Evolutionary conservation across 148 eudicot genomes (phyloP).

Genomic region (Tetragonia tetragonoides): DNA sequence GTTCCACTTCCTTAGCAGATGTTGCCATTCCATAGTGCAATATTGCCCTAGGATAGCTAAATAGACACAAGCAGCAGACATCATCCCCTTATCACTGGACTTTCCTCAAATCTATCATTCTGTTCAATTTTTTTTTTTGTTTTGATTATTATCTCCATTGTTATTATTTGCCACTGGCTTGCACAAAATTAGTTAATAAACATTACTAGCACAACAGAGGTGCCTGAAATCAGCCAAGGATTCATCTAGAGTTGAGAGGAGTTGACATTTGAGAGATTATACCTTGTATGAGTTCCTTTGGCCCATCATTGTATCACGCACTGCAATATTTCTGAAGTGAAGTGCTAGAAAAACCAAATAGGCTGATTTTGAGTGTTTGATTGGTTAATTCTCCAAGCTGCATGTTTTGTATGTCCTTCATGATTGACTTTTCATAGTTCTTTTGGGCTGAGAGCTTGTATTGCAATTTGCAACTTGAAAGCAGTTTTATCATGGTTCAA

Average conservation of each 20-base stretch:
- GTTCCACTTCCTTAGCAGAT: not conserved
- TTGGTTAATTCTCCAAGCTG: not conserved
- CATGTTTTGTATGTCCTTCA: not conserved
- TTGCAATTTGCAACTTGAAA: constrained; percentile 16
- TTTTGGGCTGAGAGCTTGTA: constrained; percentile 4
- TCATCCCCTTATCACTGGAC: not conserved
- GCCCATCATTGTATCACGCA: not conserved
- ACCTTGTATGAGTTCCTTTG: not conserved
- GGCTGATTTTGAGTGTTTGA: not conserved
- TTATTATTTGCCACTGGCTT: not conserved
- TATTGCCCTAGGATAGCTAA: not conserved
- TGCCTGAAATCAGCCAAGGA: not conserved
- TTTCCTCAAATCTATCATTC: not conserved
- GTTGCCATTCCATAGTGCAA: not conserved
- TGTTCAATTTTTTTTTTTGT: too few relatives aligned
- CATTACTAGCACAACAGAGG: not conserved
- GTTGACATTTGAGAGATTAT: not conserved
- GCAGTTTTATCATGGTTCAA: constrained; percentile 55
- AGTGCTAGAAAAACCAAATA: not conserved
- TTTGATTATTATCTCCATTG: not conserved
- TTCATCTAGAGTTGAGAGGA: not conserved
- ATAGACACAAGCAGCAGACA: not conserved
- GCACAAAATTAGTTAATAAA: not conserved
- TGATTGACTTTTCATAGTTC: not conserved
- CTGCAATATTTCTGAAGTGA: too few relatives aligned